Percentiles rank a stretch among this genome's conserved stretches.
phyloP scores from a whole-genome alignment of 2,329 filamentous ascomycete genomes.

The Hypoxylon rubiginosum region DNA sequence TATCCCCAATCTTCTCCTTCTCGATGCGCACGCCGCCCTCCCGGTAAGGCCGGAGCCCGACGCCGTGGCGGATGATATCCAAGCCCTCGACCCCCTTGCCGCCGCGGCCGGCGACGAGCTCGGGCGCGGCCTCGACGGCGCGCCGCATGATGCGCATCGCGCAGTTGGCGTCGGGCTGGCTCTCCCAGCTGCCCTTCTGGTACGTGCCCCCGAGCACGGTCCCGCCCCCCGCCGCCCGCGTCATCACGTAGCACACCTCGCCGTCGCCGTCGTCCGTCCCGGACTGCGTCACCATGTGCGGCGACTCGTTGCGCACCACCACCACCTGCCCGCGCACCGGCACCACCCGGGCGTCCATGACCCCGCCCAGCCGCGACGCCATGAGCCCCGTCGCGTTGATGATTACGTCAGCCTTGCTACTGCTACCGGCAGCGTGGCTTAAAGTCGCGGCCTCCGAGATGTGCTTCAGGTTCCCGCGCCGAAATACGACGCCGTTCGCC shows the following conservation, averaged over 20 bases:
- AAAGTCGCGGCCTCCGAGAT: slow-evolving; percentile 76
- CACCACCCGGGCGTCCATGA: slow-evolving; percentile 78
- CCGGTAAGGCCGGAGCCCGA: slow-evolving; percentile 83
- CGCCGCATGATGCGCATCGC: slow-evolving; percentile 87
- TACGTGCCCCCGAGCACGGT: slow-evolving; percentile 90
- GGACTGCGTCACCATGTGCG: slow-evolving; percentile 76
- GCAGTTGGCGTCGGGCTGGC: slow-evolving; percentile 82
- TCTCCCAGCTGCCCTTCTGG: slow-evolving; percentile 83
- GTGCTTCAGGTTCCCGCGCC: slow-evolving; percentile 75
- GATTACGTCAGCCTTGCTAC: slow-evolving; percentile 73
- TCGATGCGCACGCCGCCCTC: slow-evolving; percentile 82
- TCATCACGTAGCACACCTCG: slow-evolving; percentile 86
- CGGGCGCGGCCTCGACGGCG: slow-evolving; percentile 73
- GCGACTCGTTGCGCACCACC: slow-evolving; percentile 82
- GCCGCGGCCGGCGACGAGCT: slow-evolving; percentile 70
- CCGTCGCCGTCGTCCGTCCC: slow-evolving; percentile 80
- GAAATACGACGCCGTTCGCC: slow-evolving; percentile 77
- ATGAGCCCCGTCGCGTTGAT: slow-evolving; percentile 89
- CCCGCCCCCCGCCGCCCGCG: slow-evolving; percentile 81
- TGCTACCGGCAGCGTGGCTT: slow-evolving; percentile 71
- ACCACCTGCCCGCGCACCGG: slow-evolving; percentile 88
- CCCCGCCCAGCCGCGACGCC: slow-evolving; percentile 82
- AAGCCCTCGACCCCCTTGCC: slow-evolving; percentile 79
- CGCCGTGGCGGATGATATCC: slow-evolving; percentile 83
- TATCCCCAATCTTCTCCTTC: slow-evolving; percentile 74